A percentile compares a stretch with the other conserved stretches of the same genome.
Conservation (phyloP, 2,329 filamentous ascomycete genomes). For the Hypoxylon sp. region DNA sequence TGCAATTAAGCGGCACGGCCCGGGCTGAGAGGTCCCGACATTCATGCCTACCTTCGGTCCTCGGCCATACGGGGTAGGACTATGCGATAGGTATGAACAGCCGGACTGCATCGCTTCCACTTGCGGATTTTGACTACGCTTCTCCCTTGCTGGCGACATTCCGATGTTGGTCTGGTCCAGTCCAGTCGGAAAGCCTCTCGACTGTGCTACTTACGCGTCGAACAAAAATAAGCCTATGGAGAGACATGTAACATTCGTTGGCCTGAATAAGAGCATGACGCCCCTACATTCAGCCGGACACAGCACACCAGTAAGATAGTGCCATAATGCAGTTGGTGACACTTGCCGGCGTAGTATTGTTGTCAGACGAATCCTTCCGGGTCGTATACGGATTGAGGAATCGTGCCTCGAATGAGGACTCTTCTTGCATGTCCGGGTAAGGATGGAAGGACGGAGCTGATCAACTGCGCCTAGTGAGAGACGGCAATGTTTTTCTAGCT, state of each 20-base stretch:
- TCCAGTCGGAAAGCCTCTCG: background rate
- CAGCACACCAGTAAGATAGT: background rate
- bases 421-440: background rate
- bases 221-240: background rate
- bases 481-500: background rate
- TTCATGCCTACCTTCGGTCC: background rate
- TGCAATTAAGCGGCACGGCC: conserved; percentile 1
- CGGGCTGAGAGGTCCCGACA: background rate
- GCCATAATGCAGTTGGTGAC: background rate
- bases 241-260: background rate
- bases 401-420: background rate
- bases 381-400: background rate
- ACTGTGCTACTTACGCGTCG: background rate
- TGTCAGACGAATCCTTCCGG: background rate
- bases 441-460: background rate
- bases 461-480: background rate
- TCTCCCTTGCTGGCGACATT: background rate
- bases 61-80: background rate
- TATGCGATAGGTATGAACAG: background rate
- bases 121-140: background rate
- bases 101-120: background rate
- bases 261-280: background rate
- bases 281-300: background rate
- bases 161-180: background rate
- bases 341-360: background rate